Base-by-base conservation (phyloP, 2,329 filamentous ascomycete genomes). In the Penicillium sp. region DNA sequence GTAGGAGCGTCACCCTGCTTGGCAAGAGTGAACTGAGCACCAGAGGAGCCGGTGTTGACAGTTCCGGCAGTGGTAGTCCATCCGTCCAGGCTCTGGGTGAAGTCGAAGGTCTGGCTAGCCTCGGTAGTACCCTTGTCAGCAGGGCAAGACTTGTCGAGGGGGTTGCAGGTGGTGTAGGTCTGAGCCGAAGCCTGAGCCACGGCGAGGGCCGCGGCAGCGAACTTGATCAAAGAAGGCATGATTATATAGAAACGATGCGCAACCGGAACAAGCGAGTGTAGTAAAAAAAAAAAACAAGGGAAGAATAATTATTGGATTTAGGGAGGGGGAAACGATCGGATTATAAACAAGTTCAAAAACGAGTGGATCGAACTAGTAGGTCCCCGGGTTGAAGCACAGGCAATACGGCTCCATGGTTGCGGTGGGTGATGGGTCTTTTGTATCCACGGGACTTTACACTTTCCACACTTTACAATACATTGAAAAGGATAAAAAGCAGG, bases 1-100 rank as follows among this genome's bases (percentile, higher is more conserved):
- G 93, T 91, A 0, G 95, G 95, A 2, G 93, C 86, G 70, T 98
- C 90, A 62, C 93, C 92, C 49, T 86, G 81, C 72, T 87, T 79
- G 48, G 83, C 77, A 56, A 99, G 87, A 29, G 90, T 91, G 75
- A 99, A 96, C 41, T 85, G 85, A 26, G 86, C 93, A 65, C 95
- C 95, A 69, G 92, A 82, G 21, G 80, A 67, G 57, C 82, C 81
- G 69, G 87, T 92, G n/a, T 78, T 79, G 51, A 96, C 81, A 9
- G 74, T 77, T 52, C 88, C 88, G 49, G 86, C 85, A 10, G 85
- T 87, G 49, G 84, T 85, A 66, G 87, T 86, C 85, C 88, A 93
- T 57, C 67, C 61, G 75, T 81, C 56, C 81, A 86, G 52, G 71
- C 85, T 81, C 24, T 80, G 67, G 19, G 77, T 80, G 61, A 77